Base-by-base conservation (phyloP, 371 early-diverging fungal species). In the Rhizomucor miehei region DNA sequence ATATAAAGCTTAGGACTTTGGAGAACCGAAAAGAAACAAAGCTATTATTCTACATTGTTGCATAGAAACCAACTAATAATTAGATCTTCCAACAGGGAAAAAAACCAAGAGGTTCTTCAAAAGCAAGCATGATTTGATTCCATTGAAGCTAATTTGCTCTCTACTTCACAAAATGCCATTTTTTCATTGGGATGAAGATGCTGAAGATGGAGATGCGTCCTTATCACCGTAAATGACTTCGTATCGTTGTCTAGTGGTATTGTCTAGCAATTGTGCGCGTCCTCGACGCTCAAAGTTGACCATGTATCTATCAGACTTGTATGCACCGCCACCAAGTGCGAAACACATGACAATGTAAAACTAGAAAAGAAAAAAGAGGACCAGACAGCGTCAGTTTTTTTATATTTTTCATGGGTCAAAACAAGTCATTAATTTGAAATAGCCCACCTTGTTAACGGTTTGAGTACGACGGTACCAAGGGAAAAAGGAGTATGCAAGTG, bases 311-410 rank as follows among this genome's bases (percentile, higher is more conserved):
- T 79, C 79, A 23, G 73, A 71, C 46, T 71, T 73, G 55, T 79
- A 67, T 34, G 79, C 75, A 20, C 73, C 79, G 25, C 79, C 79
- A 51, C 79, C 79, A 12, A 79, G 48, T 16, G 62, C 75, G 49
- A 75, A 73, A 47, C 73, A 75, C 79, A 79, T 79, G 35, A 75
- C 69, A 46, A 79, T 73, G 43, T 79, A 79, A 53, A 79, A 79
- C 79, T 79, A 60, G 6, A 6, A 14, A 29, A 29, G 5, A 29
- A 29, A 8, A 3, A 29, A 43, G n/a, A n/a, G n/a, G n/a, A n/a
- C n/a, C 34, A 41, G 6, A 41, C 41, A 13, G 39, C 20, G 35
- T 25, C 35, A 52, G 17, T 36, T 13, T 8, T 20, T 37, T 34
- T 44, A 8, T 16, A 10, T 20, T 23, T 41, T 34, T n/a, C n/a